Conservation (phyloP, 768 basidiomycete genomes). For the Agaricus sinodeliciosus region DNA sequence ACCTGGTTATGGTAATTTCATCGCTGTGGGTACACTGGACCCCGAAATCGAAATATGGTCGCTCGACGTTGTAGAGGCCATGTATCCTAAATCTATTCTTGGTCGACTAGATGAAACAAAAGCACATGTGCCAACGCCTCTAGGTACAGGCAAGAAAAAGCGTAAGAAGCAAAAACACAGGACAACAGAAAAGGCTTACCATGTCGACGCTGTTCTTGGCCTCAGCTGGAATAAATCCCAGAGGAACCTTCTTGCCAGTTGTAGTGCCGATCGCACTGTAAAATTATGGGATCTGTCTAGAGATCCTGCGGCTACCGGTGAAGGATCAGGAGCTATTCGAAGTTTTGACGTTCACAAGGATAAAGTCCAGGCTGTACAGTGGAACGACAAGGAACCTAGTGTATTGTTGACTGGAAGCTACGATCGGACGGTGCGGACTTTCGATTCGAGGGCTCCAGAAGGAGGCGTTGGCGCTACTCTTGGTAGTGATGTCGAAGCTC, state of each 20-base stretch:
- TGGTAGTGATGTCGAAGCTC: slow-evolving; percentile 88
- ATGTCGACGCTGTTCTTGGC: slow-evolving; percentile 91
- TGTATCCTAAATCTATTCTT: slow-evolving; percentile 89
- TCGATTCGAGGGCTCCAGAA: slow-evolving; percentile 83
- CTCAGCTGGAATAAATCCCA: slow-evolving; percentile 90
- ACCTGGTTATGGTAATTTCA: slow-evolving; percentile 70
- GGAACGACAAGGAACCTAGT: slow-evolving; percentile 86
- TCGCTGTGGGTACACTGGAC: slow-evolving; percentile 95
- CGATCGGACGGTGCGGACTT: slow-evolving; percentile 91
- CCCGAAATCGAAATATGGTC: slow-evolving; percentile 99
- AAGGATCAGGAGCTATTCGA: slow-evolving; percentile 63
- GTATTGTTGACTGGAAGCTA: slow-evolving; percentile 91
- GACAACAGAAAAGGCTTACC: slow-evolving; percentile 54
- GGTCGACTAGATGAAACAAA: slow-evolving; percentile 83
- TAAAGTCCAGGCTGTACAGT: slow-evolving; percentile 94
- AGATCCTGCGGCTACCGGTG: slow-evolving; percentile 42
- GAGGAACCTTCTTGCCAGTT: slow-evolving; percentile 86
- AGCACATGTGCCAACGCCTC: slow-evolving; percentile 68
- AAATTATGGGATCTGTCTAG: slow-evolving; percentile 95
- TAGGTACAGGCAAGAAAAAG: slow-evolving; percentile 97
- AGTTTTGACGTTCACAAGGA: slow-evolving; percentile 86
- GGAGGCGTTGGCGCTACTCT: slow-evolving; percentile 79
- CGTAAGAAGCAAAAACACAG: slow-evolving; percentile 79
- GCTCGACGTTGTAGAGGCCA: slow-evolving; percentile 84
- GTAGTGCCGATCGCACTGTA: slow-evolving; percentile 91